phyloP scores from a whole-genome alignment of 1,284 basidiomycete species.

The Tilletia setariae region DNA sequence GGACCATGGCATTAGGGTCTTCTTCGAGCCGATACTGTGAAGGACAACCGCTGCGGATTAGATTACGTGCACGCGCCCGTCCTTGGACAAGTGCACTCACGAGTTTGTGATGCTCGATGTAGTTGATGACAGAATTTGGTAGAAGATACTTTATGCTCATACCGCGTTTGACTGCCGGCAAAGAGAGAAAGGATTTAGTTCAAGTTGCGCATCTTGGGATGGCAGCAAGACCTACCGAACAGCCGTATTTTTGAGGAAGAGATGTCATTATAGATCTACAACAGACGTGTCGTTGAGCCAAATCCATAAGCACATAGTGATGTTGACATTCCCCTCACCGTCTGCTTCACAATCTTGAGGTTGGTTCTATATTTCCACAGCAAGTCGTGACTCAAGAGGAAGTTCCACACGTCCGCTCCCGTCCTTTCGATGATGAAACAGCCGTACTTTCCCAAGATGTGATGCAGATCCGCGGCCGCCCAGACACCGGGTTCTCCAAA shows the following conservation, averaged over 20 bases:
- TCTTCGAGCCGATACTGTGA: slow-evolving; percentile 9
- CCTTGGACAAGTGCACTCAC: too few relatives aligned
- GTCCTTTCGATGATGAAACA: slow-evolving; percentile 92
- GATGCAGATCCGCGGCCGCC: slow-evolving; percentile 89
- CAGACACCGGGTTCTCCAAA: slow-evolving; percentile 99
- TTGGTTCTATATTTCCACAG: slow-evolving; percentile 67
- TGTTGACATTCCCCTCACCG: background rate
- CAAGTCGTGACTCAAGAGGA: slow-evolving; percentile 61
- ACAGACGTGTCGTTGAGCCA: background rate
- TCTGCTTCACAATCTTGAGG: slow-evolving; percentile 76
- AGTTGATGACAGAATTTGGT: slow-evolving; percentile 86
- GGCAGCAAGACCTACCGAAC: slow-evolving; percentile 8
- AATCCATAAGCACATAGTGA: background rate
- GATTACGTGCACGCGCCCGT: background rate
- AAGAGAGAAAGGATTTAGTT: too few relatives aligned
- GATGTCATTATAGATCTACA: slow-evolving; percentile 90
- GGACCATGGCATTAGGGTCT: slow-evolving; percentile 1
- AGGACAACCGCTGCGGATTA: background rate
- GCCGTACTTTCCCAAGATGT: slow-evolving; percentile 90
- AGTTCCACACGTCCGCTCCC: slow-evolving; percentile 78
- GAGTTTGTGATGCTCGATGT: slow-evolving; percentile 78
- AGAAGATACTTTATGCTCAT: slow-evolving; percentile 90
- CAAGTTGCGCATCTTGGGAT: too few relatives aligned
- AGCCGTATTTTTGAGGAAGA: slow-evolving; percentile 81
- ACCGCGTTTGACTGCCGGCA: slow-evolving; percentile 48